A percentile compares a stretch with the other conserved stretches of the same genome.
Conservation (phyloP, 768 basidiomycete species). For the Melanogaster broomeanus region DNA sequence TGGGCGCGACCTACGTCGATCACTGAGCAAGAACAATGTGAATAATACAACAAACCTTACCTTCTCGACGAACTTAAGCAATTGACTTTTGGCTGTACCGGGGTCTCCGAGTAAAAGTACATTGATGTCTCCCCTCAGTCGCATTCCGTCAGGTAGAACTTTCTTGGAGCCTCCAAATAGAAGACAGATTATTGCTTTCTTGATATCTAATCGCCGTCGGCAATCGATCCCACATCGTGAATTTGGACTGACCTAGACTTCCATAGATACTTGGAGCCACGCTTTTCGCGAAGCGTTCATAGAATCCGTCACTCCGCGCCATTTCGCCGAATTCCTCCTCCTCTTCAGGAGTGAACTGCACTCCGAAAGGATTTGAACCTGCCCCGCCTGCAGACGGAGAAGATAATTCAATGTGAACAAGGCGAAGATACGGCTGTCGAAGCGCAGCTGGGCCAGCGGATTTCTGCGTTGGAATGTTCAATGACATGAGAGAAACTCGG, state of each 20-base stretch:
- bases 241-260: conserved; percentile 65
- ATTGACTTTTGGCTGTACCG: conserved; percentile 96
- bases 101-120: conserved; percentile 96
- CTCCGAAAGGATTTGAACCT: conserved; percentile 81
- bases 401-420: conserved; percentile 90
- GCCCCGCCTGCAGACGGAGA: conserved; percentile 72
- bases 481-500: background rate
- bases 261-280: conserved; percentile 98
- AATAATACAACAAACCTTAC: conserved; percentile 32
- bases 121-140: conserved; percentile 96
- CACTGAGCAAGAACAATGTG: background rate
- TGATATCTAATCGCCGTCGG: conserved; percentile 72
- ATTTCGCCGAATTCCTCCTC: conserved; percentile 96
- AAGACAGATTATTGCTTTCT: conserved; percentile 96
- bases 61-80: conserved; percentile 99
- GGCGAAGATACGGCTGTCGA: conserved; percentile 91
- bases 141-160: conserved; percentile 94
- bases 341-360: conserved; percentile 91
- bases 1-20: conserved; percentile 79
- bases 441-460: conserved; percentile 83
- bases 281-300: conserved; percentile 90
- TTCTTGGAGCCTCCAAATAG: conserved; percentile 98
- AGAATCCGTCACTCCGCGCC: conserved; percentile 85
- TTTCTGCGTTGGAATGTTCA: conserved; percentile 48
- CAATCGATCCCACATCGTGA: background rate